phyloP scores from a whole-genome alignment of 108 stramenopile genomes.

The Conticribra weissflogii region DNA sequence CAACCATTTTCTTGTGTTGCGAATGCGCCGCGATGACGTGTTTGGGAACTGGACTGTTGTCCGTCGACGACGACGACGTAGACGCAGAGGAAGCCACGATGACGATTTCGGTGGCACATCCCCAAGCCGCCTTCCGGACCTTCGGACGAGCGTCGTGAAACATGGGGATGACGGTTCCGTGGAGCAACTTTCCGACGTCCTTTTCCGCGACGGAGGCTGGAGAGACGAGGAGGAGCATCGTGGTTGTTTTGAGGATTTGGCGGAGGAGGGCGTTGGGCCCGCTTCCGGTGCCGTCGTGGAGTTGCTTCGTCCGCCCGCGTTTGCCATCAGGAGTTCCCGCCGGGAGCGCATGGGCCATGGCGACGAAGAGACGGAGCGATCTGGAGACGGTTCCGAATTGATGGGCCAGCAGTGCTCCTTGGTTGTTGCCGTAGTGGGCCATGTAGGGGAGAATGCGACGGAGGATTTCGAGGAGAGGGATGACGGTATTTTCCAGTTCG shows the following conservation, averaged over 20 bases:
- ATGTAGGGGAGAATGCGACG: slow-evolving; percentile 56
- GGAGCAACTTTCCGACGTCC: slow-evolving; percentile 46
- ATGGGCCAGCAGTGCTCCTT: slow-evolving; percentile 43
- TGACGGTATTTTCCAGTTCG: slow-evolving; percentile 22
- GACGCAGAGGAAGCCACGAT: slow-evolving; percentile 36
- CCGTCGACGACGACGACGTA: neutral
- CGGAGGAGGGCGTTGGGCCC: slow-evolving; percentile 39
- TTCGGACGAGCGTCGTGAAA: slow-evolving; percentile 58
- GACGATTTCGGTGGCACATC: slow-evolving; percentile 49
- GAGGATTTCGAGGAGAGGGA: slow-evolving; percentile 67
- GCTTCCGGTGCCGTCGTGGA: neutral
- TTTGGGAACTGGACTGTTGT: neutral
- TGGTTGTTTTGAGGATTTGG: slow-evolving; percentile 34
- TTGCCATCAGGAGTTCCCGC: neutral
- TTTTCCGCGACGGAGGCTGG: slow-evolving; percentile 28
- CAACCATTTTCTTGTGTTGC: slow-evolving; percentile 17
- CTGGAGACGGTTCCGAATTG: slow-evolving; percentile 57
- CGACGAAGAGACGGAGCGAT: slow-evolving; percentile 55
- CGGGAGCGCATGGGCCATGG: slow-evolving; percentile 36
- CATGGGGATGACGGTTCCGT: slow-evolving; percentile 53
- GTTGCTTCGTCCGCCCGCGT: neutral
- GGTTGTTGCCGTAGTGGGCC: slow-evolving; percentile 29
- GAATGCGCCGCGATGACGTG: neutral
- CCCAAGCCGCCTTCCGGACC: slow-evolving; percentile 61
- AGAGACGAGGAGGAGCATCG: slow-evolving; percentile 19